Evolutionary conservation across 169 alveolate genomes (phyloP).

Genomic region (Cryptosporidium parvum): DNA sequence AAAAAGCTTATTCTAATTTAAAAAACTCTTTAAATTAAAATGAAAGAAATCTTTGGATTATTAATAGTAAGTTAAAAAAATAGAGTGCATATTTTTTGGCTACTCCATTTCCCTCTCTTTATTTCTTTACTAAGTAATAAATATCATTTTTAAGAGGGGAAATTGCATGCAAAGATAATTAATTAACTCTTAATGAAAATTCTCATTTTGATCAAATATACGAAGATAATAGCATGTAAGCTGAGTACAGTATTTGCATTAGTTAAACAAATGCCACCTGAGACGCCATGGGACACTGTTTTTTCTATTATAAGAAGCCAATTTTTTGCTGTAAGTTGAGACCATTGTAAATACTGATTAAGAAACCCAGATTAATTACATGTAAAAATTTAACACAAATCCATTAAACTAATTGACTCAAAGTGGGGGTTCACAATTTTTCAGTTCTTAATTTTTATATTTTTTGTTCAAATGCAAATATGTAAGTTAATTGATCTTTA

Average conservation of each 20-base stretch:
- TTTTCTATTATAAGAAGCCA: conserved; percentile 35
- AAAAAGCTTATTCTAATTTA: too few relatives aligned
- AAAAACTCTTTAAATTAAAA: not conserved
- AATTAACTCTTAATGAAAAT: not conserved
- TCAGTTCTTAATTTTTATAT: conserved; percentile 44
- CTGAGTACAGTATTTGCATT: not conserved
- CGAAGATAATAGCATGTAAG: not conserved
- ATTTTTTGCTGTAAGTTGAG: conserved; percentile 54
- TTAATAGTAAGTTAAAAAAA: not conserved
- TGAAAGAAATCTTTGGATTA: not conserved
- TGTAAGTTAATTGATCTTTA: conserved; percentile 33
- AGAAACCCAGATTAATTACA: not conserved
- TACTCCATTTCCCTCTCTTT: not conserved
- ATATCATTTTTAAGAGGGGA: not conserved
- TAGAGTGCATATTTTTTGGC: not conserved
- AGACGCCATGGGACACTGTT: conserved; percentile 30
- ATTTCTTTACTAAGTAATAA: too few relatives aligned
- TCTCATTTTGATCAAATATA: not conserved
- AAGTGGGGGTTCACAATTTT: conserved; percentile 65
- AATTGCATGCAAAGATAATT: not conserved
- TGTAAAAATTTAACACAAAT: not conserved
- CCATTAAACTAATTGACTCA: not conserved
- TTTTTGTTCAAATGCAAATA: conserved; percentile 38
- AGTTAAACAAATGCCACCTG: conserved; percentile 45
- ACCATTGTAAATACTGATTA: too few relatives aligned